Base-by-base conservation (phyloP, 768 basidiomycete genomes). In the Mycena filopes region DNA sequence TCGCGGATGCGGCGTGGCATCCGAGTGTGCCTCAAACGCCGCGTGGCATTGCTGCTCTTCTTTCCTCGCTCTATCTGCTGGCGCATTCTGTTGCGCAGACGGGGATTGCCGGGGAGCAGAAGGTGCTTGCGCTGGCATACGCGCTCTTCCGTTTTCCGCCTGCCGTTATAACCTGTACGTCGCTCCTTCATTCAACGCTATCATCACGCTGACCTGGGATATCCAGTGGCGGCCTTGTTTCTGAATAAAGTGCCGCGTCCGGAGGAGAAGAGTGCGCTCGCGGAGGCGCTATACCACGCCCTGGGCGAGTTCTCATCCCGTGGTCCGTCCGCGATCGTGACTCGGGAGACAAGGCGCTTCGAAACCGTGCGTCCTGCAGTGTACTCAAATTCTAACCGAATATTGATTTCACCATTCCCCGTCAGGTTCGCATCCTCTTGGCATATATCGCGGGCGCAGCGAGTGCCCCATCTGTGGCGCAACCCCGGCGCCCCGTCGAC, bases 11-110 rank as follows among this genome's bases (percentile, higher is more conserved):
- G 20, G 67, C 71, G 7, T 76, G 75, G 75, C 69, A 74, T 28
- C 72, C 75, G 0, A 55, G 57, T 33, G 63, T 70, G 16, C 36
- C 36, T 31, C 76, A 78, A 55, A 75, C 70, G 25, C 29, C 33
- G 12, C 73, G 75, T 18, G 76, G 76, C 13, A 75, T 78, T 56
- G 73, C 76, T 1, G 71, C 73, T 1, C 62, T 78, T 20, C 68
- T 78, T 1, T 75, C 76, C 21, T 75, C 74, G 1, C 69, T 78
- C 13, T 72, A 73, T 50, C 55, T 74, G 6, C 63, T 78, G 29
- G 67, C 71, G 6, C 63, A 75, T 46, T 68, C 64, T 12, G 64
- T 73, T 13, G 59, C 67, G 3, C 51, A 50, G 18, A 71, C 71
- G 48, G 70, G 68, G 0, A 33, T 56, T 13, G 45, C 54, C 13